Evolutionary conservation across 2,329 filamentous ascomycete species (phyloP), one percentile per base, ranked within the genome.

Genomic region (Rugonectria rugulosa): DNA sequence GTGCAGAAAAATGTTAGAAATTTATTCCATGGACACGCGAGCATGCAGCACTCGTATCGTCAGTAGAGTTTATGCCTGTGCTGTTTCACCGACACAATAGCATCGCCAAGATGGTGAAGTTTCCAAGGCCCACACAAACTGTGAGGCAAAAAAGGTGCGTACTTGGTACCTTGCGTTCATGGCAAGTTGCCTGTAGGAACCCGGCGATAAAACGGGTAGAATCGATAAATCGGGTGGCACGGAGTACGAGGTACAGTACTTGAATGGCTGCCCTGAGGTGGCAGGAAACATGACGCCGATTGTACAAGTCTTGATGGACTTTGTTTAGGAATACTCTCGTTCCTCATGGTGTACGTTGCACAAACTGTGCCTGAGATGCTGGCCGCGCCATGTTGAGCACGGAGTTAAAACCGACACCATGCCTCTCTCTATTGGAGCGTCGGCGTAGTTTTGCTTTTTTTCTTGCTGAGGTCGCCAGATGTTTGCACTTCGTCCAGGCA

Each of bases 221-320:
- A 27, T 31, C 20, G 19, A 24, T 40, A 23, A 17, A 36, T 36
- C 9, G 32, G 32, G n/a, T 19, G 32, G 4, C 9, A 17, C 17
- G 44, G 26, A 45, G 19, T 38, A 23, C 26, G 53, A 45, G n/a
- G 42, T 46, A 56, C 40, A 24, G 21, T 31, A 21, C 31, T 17
- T 15, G n/a, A 14, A 42, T 8, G 19, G 14, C 11, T 43, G 38
- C 29, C 38, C 38, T 31, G 21, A 36, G 24, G 46, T 46, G 53
- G 46, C 40, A 31, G 44, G 31, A 36, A 43, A 29, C 51, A 48
- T 48, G 44, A 43, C 45, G 37, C 44, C 15, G 29, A 19, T 21
- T n/a, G 46, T 11, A 11, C 23, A 9, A 38, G 34, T 37, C 40
- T 32, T 41, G 21, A 36, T 17, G 20, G 27, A 6, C n/a, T n/a